Base-by-base conservation (phyloP, 2,329 filamentous ascomycete species). In the Chrysosporium queenslandicum region DNA sequence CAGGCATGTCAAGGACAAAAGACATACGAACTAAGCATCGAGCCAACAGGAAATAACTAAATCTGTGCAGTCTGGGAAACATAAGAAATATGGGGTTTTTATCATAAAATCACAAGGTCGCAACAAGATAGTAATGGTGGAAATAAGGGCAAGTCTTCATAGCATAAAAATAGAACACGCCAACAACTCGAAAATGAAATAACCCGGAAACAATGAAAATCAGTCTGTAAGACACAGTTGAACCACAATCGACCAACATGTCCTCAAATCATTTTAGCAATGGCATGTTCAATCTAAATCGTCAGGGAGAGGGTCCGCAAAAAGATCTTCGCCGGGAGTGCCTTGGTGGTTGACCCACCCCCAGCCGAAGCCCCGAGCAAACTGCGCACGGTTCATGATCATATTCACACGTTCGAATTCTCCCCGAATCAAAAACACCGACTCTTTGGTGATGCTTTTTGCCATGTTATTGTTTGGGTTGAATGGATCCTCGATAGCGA, bases 401-500 rank as follows among this genome's bases (percentile, higher is more conserved):
- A 79, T 74, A 79, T 86, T 86, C 2, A 87, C 87, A 18, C 88
- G 78, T 16, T 87, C 78, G 62, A 94, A 92, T 68, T 95, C 88
- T 60, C 92, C 85, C 37, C 87, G 77, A 55, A 94, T 92, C 0
- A 83, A 78, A 1, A 87, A 83, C 57, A 94, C 87, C 1, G 88
- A 87, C 55, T 82, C 79, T 62, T 91, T 86, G 5, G 85, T 89
- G 0, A 95, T 88, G 0, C 88, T 94, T 46, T 87, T 77, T 2
- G 86, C 90, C 30, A 95, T 85, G 60, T 95, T 96, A 68, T 95
- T 88, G 37, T 88, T 83, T 1, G 82, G 70, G 70, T 95, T 88
- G 62, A 95, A 95, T 0, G 90, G 90, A 65, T 95, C 90, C 64
- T 95, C 90, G 55, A 96, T 90, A 29, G 87, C 87, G 58, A 95